phyloP scores from a whole-genome alignment of 1,139 yeast species.

The Kurtzmaniella quercitrusa region DNA sequence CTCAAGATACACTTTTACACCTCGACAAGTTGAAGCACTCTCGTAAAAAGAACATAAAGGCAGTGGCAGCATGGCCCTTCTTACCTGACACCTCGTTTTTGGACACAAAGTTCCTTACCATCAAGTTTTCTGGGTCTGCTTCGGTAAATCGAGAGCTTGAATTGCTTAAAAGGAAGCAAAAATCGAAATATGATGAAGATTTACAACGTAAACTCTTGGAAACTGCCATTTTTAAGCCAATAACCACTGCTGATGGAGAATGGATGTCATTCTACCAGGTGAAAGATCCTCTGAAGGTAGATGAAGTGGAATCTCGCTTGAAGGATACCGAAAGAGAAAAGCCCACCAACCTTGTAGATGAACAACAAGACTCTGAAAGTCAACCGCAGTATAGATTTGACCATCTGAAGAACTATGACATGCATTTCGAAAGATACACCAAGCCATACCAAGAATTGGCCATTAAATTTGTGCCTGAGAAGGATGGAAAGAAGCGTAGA shows the following conservation, averaged over 20 bases:
- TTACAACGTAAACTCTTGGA: constrained; percentile 43
- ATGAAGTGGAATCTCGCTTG: constrained; percentile 38
- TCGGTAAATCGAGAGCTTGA: constrained; percentile 44
- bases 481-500: constrained; percentile 38
- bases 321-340: constrained; percentile 49
- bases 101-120: constrained; percentile 69
- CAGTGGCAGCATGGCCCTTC: constrained; percentile 75
- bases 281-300: constrained; percentile 21
- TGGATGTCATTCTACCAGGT: constrained; percentile 73
- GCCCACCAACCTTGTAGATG: constrained; percentile 39
- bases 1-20: constrained; percentile 43
- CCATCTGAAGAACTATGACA: constrained; percentile 77
- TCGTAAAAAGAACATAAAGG: constrained; percentile 63
- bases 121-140: constrained; percentile 81
- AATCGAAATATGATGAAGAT: constrained; percentile 33
- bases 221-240: constrained; percentile 72
- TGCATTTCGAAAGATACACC: constrained; percentile 51
- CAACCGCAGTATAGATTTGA: constrained; percentile 45
- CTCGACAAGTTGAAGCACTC: constrained; percentile 66
- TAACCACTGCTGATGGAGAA: constrained; percentile 69
- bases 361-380: constrained; percentile 32
- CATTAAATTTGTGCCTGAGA: constrained; percentile 46
- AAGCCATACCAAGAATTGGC: constrained; percentile 44
- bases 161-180: constrained; percentile 32
- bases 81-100: constrained; percentile 87